Evolutionary conservation across 768 basidiomycete species (phyloP), one percentile per base, ranked within the genome.

Genomic region (Termitomyces titanicus): DNA sequence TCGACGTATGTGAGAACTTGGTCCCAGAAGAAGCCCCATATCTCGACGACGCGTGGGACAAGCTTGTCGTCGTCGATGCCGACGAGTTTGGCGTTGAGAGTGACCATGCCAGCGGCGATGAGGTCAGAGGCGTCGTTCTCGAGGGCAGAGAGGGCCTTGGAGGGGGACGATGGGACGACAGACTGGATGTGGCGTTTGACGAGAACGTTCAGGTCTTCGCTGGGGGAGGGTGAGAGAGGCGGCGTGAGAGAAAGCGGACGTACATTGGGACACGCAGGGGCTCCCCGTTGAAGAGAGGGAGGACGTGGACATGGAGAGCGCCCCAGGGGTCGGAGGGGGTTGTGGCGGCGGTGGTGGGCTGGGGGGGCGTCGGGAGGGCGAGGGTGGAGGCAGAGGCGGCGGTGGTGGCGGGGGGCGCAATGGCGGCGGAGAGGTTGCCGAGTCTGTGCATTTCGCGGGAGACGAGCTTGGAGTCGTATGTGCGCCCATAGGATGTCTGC

Each of bases 1-100:
- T 94, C 92, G 33, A 93, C 75, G 65, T 94, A 94, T 8, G 92
- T 88, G 7, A 94, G 73, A 25, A 94, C 85, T 57, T 90, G 85
- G 62, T 89, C 89, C 88, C 91, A 96, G 71, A 97, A 97, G 76
- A 96, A 95, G 13, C 80, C 82, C 94, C 94, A 98, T 17, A 90
- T 78, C 62, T 95, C 93, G 2, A 94, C 89, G 17, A 96, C 79
- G 27, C 92, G 79, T 5, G 75, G 75, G 5, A 95, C 73, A 15
- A 98, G 76, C 64, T 87, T 83, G 37, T 88, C 86, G 40, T 95
- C 94, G 25, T 93, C 88, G 9, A 89, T 73, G 3, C 80, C 84
- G 29, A 79, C 74, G 5, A 98, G 76, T 63, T 92, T 94, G 0
- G 92, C 85, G 61, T 92, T 94, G 24, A 98, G 77, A 2, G 94